Conservation (phyloP, 169 alveolate genomes). For the Plasmodium malariae region DNA sequence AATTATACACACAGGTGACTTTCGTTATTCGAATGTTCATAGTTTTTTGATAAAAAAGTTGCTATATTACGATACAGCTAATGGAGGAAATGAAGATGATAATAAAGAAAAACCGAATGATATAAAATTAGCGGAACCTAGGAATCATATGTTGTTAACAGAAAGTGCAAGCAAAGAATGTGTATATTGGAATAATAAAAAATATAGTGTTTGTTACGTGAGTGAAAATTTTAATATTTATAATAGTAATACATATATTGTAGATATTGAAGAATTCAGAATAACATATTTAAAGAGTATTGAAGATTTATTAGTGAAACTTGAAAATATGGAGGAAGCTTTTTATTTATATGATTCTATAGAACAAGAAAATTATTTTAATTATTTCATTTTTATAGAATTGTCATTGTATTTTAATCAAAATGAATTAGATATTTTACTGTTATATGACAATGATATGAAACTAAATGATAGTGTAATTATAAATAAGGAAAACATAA, state of each 20-base stretch:
- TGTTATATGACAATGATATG: conserved; percentile 20
- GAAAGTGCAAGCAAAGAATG: not conserved
- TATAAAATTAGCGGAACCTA: not conserved
- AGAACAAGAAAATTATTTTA: conserved; percentile 52
- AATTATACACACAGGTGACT: conserved; percentile 77
- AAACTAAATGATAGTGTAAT: conserved; percentile 22
- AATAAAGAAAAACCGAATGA: not conserved
- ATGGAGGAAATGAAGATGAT: not conserved
- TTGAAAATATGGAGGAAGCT: conserved; percentile 19
- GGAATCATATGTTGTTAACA: not conserved
- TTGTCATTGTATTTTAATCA: conserved; percentile 68
- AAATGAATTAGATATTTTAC: conserved; percentile 30
- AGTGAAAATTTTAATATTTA: conserved; percentile 25
- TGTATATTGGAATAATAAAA: conserved; percentile 21
- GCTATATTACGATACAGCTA: not conserved
- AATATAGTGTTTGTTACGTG: conserved; percentile 8
- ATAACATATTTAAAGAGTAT: conserved; percentile 29
- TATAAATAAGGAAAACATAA: conserved; percentile 38
- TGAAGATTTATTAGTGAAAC: conserved; percentile 23
- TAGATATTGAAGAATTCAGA: conserved; percentile 46
- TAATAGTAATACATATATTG: conserved; percentile 23
- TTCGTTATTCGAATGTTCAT: conserved; percentile 72
- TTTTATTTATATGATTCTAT: conserved; percentile 59
- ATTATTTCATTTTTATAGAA: conserved; percentile 40
- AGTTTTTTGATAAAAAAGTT: conserved; percentile 68